Conservation (phyloP, 495 filamentous ascomycete species). For the Penicillium bialowiezense region DNA sequence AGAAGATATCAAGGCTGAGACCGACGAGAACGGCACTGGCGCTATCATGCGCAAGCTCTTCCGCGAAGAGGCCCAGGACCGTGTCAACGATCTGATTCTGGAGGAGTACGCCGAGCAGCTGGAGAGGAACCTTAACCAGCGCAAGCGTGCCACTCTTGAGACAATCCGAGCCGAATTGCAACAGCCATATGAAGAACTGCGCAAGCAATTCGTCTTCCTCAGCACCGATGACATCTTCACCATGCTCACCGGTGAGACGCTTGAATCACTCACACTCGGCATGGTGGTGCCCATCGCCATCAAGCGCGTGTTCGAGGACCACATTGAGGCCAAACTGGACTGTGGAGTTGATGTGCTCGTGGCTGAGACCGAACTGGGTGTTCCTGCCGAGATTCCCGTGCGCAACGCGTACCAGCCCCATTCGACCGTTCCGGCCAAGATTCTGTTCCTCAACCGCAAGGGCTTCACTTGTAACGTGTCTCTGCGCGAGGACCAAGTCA, state of each 20-base stretch:
- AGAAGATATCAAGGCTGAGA: constrained; percentile 94
- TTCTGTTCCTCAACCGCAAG: constrained; percentile 80
- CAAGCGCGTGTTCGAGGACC: constrained; percentile 83
- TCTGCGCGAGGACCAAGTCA: constrained; percentile 74
- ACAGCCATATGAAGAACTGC: constrained; percentile 89
- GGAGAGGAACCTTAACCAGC: constrained; percentile 86
- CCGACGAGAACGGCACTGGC: constrained; percentile 78
- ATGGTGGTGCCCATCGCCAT: constrained; percentile 93
- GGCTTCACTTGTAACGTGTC: constrained; percentile 77
- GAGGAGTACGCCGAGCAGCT: constrained; percentile 97
- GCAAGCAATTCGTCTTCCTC: constrained; percentile 72
- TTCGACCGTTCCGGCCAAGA: constrained; percentile 84
- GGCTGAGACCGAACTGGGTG: constrained; percentile 66
- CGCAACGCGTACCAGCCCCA: constrained; percentile 62
- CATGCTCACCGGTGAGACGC: constrained; percentile 93
- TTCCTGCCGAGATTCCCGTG: constrained; percentile 56
- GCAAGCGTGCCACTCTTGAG: constrained; percentile 93
- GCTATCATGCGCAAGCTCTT: constrained; percentile 91
- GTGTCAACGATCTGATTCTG: constrained; percentile 91
- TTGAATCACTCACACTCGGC: constrained; percentile 73
- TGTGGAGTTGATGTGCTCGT: constrained; percentile 90
- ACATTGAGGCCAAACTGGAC: constrained; percentile 88
- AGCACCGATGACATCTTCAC: constrained; percentile 84
- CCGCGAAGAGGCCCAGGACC: constrained; percentile 85
- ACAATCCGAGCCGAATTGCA: constrained; percentile 92